A percentile compares a stretch with the other conserved stretches of the same genome.
Evolutionary conservation across 148 eudicot species (phyloP).

Genomic region (Vaccinium darrowii): DNA sequence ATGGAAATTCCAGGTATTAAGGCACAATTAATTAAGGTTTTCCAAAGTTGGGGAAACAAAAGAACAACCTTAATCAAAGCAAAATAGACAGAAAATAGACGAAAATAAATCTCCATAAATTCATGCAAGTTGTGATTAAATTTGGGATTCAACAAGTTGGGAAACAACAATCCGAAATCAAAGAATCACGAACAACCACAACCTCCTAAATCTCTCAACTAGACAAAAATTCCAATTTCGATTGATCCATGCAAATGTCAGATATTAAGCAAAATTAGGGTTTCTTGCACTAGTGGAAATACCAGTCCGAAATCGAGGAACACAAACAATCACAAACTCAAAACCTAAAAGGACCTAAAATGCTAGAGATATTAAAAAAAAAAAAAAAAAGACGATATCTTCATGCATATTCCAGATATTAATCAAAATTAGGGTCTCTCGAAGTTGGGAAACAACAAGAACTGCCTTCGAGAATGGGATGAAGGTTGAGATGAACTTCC

Average conservation of each 20-base stretch:
- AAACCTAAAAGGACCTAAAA: neutral
- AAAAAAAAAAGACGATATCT: neutral
- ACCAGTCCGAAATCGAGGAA: neutral
- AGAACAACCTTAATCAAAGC: neutral
- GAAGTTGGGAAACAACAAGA: neutral
- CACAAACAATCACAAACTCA: neutral
- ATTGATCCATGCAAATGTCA: neutral
- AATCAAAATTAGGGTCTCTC: conserved; percentile 4
- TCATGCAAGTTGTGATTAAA: no score
- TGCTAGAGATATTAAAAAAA: neutral
- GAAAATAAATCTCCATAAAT: no score
- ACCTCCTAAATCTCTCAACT: neutral
- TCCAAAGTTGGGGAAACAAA: neutral
- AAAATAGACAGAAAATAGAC: neutral
- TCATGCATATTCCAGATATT: neutral
- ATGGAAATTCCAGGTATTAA: neutral
- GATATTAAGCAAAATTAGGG: conserved; percentile 1
- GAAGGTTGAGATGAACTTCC: neutral
- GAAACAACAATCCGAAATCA: no score
- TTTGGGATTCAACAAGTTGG: no score
- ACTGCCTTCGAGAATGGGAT: neutral
- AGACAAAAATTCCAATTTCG: neutral
- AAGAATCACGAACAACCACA: neutral
- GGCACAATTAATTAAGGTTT: neutral
- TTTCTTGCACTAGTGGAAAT: neutral